Evolutionary conservation across 441 rosid genomes (phyloP).

Genomic region (Gossypium gossypioides): DNA sequence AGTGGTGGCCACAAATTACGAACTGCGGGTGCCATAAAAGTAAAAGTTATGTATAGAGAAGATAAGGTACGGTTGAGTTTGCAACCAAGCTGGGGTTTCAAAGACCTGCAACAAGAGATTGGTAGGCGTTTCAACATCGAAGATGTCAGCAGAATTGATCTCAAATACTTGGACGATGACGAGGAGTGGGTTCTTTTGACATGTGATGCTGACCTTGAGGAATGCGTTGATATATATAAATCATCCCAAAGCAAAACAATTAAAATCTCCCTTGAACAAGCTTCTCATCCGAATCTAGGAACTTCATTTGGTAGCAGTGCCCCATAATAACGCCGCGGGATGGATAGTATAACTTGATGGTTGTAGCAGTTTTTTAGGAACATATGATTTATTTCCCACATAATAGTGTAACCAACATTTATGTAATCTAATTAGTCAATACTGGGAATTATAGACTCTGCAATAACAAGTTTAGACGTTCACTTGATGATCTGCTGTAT

Average conservation of each 20-base stretch:
- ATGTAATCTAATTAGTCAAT: constrained; percentile 10
- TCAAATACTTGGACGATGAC: constrained; percentile 86
- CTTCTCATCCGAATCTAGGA: constrained; percentile 24
- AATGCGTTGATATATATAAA: constrained; percentile 65
- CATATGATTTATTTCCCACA: neutral
- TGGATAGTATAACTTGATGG: neutral
- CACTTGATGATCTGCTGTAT: neutral
- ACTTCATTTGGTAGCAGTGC: constrained; percentile 29
- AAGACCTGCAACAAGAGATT: constrained; percentile 59
- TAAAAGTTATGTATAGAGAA: constrained; percentile 53
- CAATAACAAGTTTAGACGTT: neutral
- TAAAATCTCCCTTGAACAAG: constrained; percentile 44
- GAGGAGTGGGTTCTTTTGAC: constrained; percentile 85
- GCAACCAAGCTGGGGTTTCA: constrained; percentile 42
- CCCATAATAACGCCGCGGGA: constrained; percentile 11
- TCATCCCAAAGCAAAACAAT: constrained; percentile 41
- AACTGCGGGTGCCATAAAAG: constrained; percentile 22
- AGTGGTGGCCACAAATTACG: constrained; percentile 9
- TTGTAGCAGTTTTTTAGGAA: neutral
- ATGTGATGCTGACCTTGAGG: constrained; percentile 87
- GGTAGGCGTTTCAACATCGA: constrained; percentile 50
- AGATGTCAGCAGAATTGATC: constrained; percentile 37
- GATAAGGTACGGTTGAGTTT: constrained; percentile 58
- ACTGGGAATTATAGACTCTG: neutral
- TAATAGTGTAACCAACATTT: neutral